Conservation (phyloP, 2,329 filamentous ascomycete genomes). For the Fusarium clavum region DNA sequence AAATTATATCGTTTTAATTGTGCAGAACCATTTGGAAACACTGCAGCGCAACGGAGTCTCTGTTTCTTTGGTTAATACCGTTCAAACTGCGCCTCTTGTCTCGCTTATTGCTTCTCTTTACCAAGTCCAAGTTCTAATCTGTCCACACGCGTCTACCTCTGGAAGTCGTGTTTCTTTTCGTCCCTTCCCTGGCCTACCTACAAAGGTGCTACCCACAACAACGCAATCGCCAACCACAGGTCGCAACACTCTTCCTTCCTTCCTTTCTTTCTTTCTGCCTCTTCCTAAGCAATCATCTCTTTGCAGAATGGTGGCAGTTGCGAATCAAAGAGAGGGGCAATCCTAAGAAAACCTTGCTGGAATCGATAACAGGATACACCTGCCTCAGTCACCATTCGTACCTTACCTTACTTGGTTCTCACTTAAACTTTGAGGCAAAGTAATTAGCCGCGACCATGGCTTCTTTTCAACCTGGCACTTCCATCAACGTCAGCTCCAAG, state of each 20-base stretch:
- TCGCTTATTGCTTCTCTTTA: conserved; percentile 12
- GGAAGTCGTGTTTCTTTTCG: conserved; percentile 30
- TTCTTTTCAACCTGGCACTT: conserved; percentile 6
- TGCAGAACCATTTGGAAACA: background rate
- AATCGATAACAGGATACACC: background rate
- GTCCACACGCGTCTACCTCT: conserved; percentile 34
- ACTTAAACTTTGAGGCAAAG: conserved; percentile 33
- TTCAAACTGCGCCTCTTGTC: conserved; percentile 1
- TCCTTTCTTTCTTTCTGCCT: background rate
- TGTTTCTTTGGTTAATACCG: background rate
- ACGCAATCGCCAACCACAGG: conserved; percentile 15
- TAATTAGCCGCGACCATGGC: conserved; percentile 32
- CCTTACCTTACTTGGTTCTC: background rate
- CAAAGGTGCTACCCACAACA: conserved; percentile 26
- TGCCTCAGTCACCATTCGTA: background rate
- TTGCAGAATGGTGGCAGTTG: conserved; percentile 44
- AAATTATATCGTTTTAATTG: conserved; percentile 18
- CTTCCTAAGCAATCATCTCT: conserved; percentile 2
- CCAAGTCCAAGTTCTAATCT: conserved; percentile 17
- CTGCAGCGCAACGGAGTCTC: background rate
- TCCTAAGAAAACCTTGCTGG: conserved; percentile 43
- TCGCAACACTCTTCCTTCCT: conserved; percentile 2
- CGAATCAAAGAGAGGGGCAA: conserved; percentile 42
- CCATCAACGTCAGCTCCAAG: conserved; percentile 17
- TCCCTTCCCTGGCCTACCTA: conserved; percentile 6